Base-by-base conservation (phyloP, 306 rosid genomes). In the Gynostemma pentaphyllum region DNA sequence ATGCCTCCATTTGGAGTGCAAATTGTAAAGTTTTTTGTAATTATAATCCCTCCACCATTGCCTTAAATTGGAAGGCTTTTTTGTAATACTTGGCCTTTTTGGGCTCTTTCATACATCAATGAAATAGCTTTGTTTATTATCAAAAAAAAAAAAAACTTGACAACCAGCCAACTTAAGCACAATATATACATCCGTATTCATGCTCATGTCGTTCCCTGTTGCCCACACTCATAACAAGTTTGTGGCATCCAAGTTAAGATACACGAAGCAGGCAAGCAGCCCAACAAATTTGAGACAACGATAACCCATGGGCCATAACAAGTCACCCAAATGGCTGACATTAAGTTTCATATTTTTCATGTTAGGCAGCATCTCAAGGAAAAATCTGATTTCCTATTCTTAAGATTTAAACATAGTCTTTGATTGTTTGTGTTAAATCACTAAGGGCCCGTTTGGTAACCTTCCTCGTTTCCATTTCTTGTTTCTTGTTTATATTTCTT, bases 331-430 rank as follows among this genome's bases (percentile, higher is more conserved):
- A n/a, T 54, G 62, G 37, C 5, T 34, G 15, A 28, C 16, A 18
- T 54, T 10, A 28, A 54, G 62, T 36, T 16, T 27, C 7, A 30
- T 55, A 55, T 37, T 55, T 32, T 55, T 30, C 42, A 29, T 5
- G 15, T 55, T 30, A 32, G 62, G 42, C 18, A 55, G 62, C 62
- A 30, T 14, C 42, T 55, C 23, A 55, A 28, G 62, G 62, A 37
- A 55, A 55, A 8, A 55, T 55, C 19, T 29, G 2, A 55, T 55
- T 30, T 55, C 44, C 26, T 32, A n/a, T 30, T 28, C 6, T 27
- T 23, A 53, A 27, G 23, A 14, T 28, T 11, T 15, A 29, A 53
- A 53, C 4, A 29, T 15, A 3, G 23, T 53, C 15, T 30, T n/a
- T n/a, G n/a, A n/a, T n/a, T n/a, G n/a, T n/a, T n/a, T n/a, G n/a